phyloP scores from a whole-genome alignment of 495 filamentous ascomycete genomes.

The Talaromyces wortmannii region DNA sequence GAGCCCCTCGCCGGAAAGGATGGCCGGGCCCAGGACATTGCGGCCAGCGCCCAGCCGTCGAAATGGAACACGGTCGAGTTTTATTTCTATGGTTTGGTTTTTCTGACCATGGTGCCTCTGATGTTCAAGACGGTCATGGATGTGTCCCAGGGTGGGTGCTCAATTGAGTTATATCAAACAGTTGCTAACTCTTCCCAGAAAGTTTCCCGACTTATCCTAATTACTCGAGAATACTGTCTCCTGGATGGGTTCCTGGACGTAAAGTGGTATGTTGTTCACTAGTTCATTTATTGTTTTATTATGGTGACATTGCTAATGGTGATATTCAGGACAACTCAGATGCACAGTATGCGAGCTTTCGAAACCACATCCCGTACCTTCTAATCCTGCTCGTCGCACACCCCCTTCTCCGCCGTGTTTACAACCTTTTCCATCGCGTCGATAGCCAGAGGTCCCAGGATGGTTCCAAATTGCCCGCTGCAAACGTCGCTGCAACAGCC shows the following conservation, averaged over 20 bases:
- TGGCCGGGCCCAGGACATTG: slow-evolving; percentile 39
- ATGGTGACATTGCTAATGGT: no score
- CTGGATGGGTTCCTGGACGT: slow-evolving; percentile 92
- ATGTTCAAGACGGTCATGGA: slow-evolving; percentile 89
- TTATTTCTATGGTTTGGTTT: slow-evolving; percentile 69
- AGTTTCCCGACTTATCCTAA: slow-evolving; percentile 74
- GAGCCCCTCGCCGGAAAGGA: slow-evolving; percentile 30
- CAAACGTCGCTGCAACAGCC: slow-evolving; percentile 39
- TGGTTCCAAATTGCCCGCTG: slow-evolving; percentile 4
- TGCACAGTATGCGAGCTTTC: slow-evolving; percentile 78
- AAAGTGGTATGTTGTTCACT: slow-evolving; percentile 59
- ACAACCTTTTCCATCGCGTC: slow-evolving; percentile 39
- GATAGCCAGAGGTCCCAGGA: slow-evolving; percentile 4
- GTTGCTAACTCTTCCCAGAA: slow-evolving; percentile 41
- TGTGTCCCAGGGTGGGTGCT: slow-evolving; percentile 70
- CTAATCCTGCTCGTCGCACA: slow-evolving; percentile 63
- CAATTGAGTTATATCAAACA: neutral
- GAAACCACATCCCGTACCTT: slow-evolving; percentile 80
- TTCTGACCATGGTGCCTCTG: slow-evolving; percentile 60
- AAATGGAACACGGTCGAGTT: slow-evolving; percentile 88
- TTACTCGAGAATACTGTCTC: slow-evolving; percentile 62
- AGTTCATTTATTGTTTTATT: neutral
- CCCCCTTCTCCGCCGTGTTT: slow-evolving; percentile 67
- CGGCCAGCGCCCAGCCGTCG: slow-evolving; percentile 42
- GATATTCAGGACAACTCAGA: slow-evolving; percentile 75